Percentiles rank a stretch among this genome's conserved stretches.
Evolutionary conservation across 345 rosid species (phyloP).

Genomic region (Orychophragmus violaceus): DNA sequence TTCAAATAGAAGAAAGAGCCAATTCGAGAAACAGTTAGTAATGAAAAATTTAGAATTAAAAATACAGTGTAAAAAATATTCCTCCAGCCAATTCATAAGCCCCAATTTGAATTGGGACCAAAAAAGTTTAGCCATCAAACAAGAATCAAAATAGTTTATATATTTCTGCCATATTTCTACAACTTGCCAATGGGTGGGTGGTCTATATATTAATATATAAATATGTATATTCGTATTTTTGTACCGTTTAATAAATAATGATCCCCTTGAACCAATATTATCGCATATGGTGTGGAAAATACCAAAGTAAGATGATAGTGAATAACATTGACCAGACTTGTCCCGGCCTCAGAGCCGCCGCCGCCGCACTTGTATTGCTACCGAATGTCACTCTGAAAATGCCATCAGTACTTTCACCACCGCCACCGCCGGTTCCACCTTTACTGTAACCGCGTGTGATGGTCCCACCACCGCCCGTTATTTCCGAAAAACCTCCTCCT

Average conservation of each 20-base stretch:
- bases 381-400: slow-evolving; percentile 70
- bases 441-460: slow-evolving; percentile 44
- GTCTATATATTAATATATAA: not conserved
- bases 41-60: not conserved
- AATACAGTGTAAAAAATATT: not conserved
- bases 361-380: slow-evolving; percentile 33
- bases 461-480: slow-evolving; percentile 30
- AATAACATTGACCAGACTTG: slow-evolving; percentile 6
- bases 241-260: not conserved
- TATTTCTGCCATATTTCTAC: slow-evolving; percentile 17
- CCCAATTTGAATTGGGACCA: slow-evolving; percentile 9
- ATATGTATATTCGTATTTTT: not conserved
- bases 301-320: slow-evolving; percentile 12
- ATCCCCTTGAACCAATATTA: slow-evolving; percentile 28
- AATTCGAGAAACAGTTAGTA: not conserved
- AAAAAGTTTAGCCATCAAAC: slow-evolving; percentile 14
- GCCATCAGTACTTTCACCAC: slow-evolving; percentile 33
- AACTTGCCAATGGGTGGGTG: slow-evolving; percentile 14
- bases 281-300: slow-evolving; percentile 36
- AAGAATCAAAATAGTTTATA: slow-evolving; percentile 3
- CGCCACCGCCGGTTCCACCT: slow-evolving; percentile 33
- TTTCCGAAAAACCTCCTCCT: slow-evolving; percentile 25
- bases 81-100: slow-evolving; percentile 1
- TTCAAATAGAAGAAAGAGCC: not conserved
- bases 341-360: slow-evolving; percentile 25